Conservation (phyloP, 345 rosid genomes). For the Corymbia maculata region DNA sequence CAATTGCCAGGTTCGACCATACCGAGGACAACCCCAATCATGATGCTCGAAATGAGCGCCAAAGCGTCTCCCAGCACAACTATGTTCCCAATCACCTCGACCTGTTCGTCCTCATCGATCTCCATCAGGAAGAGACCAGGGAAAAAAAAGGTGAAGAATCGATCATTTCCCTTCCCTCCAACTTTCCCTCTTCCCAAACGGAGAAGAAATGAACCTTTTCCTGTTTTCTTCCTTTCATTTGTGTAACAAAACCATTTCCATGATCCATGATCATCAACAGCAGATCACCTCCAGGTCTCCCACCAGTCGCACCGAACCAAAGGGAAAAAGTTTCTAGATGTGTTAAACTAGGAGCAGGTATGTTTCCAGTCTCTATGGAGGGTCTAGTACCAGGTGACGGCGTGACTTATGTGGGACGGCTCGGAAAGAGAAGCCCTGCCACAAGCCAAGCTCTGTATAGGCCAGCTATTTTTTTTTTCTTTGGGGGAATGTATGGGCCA, state of each 20-base stretch:
- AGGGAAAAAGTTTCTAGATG: background rate
- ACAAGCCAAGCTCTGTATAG: background rate
- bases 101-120: background rate
- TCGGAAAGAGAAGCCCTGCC: background rate
- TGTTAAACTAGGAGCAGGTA: background rate
- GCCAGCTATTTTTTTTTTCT: background rate
- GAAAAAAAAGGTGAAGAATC: background rate
- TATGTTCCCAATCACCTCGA: background rate
- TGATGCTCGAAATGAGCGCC: background rate
- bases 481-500: background rate
- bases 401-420: background rate
- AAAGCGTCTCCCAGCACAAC: background rate
- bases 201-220: background rate
- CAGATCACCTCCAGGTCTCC: background rate
- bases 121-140: background rate
- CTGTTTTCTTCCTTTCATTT: background rate
- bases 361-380: background rate
- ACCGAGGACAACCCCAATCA: background rate
- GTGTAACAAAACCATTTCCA: background rate
- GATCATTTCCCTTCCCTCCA: background rate
- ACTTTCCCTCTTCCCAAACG: background rate
- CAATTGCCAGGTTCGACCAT: background rate
- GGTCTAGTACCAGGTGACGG: background rate
- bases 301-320: background rate
- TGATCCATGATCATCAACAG: background rate